These are phyloP conservation scores for Fusarium sterilihyphosum DNA, from an alignment of 2,329 filamentous ascomycete species.

Conservation along the genomic window DNA sequence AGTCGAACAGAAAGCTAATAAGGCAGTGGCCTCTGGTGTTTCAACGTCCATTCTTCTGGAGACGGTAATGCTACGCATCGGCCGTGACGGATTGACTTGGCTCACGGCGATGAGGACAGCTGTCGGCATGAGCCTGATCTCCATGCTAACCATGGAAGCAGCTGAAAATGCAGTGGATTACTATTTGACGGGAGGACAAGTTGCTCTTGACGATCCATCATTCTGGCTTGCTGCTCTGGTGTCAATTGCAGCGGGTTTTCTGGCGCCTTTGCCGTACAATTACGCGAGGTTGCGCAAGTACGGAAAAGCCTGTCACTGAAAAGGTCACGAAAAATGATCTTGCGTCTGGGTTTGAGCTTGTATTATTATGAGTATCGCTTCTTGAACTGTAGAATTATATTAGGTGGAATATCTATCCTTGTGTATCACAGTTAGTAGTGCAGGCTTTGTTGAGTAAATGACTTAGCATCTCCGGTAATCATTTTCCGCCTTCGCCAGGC, in stretches of 20 bases:
- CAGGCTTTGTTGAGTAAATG: not conserved
- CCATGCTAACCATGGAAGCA: conserved; percentile 67
- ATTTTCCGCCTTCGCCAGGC: not conserved
- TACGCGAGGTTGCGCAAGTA: conserved; percentile 59
- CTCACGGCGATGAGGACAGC: conserved; percentile 59
- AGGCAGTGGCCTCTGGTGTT: conserved; percentile 61
- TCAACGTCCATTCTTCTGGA: conserved; percentile 63
- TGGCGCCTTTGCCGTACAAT: conserved; percentile 64
- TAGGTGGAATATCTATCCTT: too few relatives aligned
- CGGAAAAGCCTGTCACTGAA: conserved; percentile 59
- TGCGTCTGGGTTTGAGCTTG: not conserved
- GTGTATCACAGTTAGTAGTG: fast-evolving
- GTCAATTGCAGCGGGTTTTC: conserved; percentile 55
- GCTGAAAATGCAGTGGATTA: conserved; percentile 66
- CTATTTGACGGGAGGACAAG: conserved; percentile 61
- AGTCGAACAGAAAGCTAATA: fast-evolving
- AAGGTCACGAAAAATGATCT: not conserved
- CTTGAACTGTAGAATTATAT: fast-evolving
- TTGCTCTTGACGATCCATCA: conserved; percentile 55
- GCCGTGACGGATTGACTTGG: conserved; percentile 60
- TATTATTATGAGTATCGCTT: not conserved
- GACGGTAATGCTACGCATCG: conserved; percentile 59
- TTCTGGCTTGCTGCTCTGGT: conserved; percentile 64
- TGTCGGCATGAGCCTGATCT: conserved; percentile 67
- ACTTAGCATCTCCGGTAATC: not conserved